These are phyloP conservation scores for Paramecium sexaurelia DNA, from an alignment of 73 alveolate genomes.

Conservation along the genomic window DNA sequence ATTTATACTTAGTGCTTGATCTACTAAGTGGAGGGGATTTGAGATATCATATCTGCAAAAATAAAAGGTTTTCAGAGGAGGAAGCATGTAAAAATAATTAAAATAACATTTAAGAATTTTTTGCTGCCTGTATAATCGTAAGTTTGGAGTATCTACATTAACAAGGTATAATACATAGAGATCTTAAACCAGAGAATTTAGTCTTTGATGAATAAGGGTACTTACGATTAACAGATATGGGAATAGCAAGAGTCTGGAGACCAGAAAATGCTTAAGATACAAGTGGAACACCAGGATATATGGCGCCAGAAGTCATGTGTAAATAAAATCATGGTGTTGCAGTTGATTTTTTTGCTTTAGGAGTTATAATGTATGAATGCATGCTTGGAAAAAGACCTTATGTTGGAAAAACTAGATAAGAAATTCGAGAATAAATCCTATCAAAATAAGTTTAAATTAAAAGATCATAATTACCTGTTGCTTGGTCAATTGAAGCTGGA, in stretches of 20 bases:
- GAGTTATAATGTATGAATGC: conserved; percentile 84
- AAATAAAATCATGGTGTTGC: conserved; percentile 82
- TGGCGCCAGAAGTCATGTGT: conserved; percentile 89
- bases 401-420: conserved; percentile 86
- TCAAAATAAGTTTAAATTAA: conserved; percentile 77
- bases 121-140: conserved; percentile 89
- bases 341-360: conserved; percentile 83
- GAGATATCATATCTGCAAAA: conserved; percentile 86
- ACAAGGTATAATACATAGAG: conserved; percentile 92
- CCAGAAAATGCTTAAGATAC: conserved; percentile 93
- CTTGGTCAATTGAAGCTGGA: conserved; percentile 86
- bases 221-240: conserved; percentile 93
- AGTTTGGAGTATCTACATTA: conserved; percentile 94
- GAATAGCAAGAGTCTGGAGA: conserved; percentile 90
- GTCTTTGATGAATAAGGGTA: conserved; percentile 92
- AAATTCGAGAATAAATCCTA: conserved; percentile 86
- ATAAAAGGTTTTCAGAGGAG: conserved; percentile 90
- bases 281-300: conserved; percentile 89
- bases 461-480: conserved; percentile 75
- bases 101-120: conserved; percentile 69
- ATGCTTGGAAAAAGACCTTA: conserved; percentile 85
- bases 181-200: conserved; percentile 96
- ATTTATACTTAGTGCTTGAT: conserved; percentile 91
- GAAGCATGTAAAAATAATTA: conserved; percentile 69
- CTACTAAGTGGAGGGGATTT: conserved; percentile 95